Evolutionary conservation across 2,329 filamentous ascomycete species (phyloP).

Genomic region (Alternaria ethzedia): DNA sequence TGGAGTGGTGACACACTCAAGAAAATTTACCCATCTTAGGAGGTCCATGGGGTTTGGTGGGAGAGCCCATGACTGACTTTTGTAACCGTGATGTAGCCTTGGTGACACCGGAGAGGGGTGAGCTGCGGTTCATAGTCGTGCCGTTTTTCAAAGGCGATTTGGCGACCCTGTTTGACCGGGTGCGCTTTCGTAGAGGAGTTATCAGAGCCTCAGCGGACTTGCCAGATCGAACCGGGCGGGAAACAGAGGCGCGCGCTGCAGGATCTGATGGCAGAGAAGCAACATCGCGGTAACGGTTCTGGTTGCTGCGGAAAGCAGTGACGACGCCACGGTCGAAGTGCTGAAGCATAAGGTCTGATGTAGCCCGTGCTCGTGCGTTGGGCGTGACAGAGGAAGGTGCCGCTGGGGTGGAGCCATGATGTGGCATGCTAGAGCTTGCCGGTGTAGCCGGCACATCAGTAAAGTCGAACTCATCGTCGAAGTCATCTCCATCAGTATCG

Average conservation of each 20-base stretch:
- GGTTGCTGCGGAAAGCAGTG: conserved; percentile 50
- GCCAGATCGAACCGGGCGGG: conserved; percentile 46
- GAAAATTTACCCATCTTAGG: conserved; percentile 47
- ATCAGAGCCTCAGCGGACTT: conserved; percentile 49
- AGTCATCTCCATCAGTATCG: conserved; percentile 42
- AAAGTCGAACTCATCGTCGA: conserved; percentile 40
- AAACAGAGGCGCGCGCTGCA: conserved; percentile 43
- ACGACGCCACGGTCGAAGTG: conserved; percentile 59
- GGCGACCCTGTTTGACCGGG: conserved; percentile 34
- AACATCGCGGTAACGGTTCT: conserved; percentile 47
- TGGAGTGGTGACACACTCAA: conserved; percentile 12
- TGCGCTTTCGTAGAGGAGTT: conserved; percentile 47
- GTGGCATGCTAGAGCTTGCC: conserved; percentile 39
- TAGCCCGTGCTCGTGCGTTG: conserved; percentile 32
- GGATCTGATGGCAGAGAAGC: conserved; percentile 47
- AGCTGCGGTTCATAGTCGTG: conserved; percentile 26
- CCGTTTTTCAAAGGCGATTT: conserved; percentile 29
- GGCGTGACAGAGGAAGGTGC: conserved; percentile 32
- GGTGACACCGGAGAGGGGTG: conserved; percentile 38
- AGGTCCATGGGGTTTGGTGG: conserved; percentile 25
- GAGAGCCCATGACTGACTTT: conserved; percentile 34
- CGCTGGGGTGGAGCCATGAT: conserved; percentile 41
- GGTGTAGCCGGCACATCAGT: conserved; percentile 46
- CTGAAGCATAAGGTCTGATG: conserved; percentile 48
- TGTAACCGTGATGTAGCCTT: conserved; percentile 37